These are phyloP conservation scores for Metschnikowia chrysomelidarum DNA, from an alignment of 805 yeast species.

Conservation along the genomic window DNA sequence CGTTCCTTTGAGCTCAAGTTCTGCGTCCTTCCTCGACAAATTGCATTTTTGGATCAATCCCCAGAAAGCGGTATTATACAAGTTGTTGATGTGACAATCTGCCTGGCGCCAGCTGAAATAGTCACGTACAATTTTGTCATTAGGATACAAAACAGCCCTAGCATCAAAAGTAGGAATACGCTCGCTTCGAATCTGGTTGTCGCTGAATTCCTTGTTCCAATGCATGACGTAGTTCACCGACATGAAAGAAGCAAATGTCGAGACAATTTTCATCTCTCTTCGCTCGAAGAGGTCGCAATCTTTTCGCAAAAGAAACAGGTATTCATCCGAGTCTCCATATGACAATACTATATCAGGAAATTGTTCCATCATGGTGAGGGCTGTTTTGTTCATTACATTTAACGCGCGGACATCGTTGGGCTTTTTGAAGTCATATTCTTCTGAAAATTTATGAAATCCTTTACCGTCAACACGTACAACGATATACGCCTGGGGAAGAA, in stretches of 20 bases:
- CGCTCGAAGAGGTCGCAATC: conserved; percentile 74
- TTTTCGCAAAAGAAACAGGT: conserved; percentile 70
- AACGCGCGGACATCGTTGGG: conserved; percentile 86
- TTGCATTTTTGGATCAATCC: conserved; percentile 68
- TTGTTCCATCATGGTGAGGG: conserved; percentile 57
- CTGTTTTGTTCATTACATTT: conserved; percentile 78
- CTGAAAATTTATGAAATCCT: conserved; percentile 86
- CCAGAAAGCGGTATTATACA: conserved; percentile 95
- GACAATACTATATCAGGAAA: conserved; percentile 77
- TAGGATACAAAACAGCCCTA: conserved; percentile 85
- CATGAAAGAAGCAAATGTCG: conserved; percentile 79
- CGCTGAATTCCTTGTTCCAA: conserved; percentile 64
- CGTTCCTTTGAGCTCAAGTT: conserved; percentile 72
- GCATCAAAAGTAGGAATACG: conserved; percentile 88
- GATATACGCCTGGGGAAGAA: conserved; percentile 79
- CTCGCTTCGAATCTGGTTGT: conserved; percentile 43
- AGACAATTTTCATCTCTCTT: conserved; percentile 74
- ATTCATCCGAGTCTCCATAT: conserved; percentile 96
- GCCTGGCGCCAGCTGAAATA: conserved; percentile 94
- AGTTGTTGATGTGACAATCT: conserved; percentile 92
- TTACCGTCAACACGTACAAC: conserved; percentile 90
- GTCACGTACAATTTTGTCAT: conserved; percentile 57
- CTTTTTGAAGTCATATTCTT: conserved; percentile 69
- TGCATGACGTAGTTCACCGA: conserved; percentile 69
- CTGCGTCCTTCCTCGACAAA: conserved; percentile 76